Base-by-base conservation (phyloP, 2,329 filamentous ascomycete genomes). In the Cryphonectria carpinicola region DNA sequence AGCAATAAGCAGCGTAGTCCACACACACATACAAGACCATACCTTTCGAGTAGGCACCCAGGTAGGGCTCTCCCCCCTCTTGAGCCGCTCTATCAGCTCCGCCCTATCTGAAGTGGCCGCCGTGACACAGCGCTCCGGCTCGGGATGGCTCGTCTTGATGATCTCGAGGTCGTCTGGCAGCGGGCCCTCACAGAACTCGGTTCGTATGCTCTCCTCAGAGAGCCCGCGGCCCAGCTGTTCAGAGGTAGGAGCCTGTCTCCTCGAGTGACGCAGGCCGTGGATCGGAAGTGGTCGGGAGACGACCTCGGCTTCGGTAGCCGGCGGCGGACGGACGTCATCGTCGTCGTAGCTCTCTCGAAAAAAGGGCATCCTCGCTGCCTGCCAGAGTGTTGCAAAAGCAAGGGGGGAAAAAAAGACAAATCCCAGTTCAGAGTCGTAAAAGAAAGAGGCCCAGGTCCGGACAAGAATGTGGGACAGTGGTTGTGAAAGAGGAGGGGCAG, bases 51-150 rank as follows among this genome's bases (percentile, higher is more conserved):
- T 89, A 39, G 89, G 87, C 54, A 90, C 84, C 93, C 93, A 96
- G 5, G 89, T 88, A 52, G 93, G 91, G 76, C 89, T 92, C 80
- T 94, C 90, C 43, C 89, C 90, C 79, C 88, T 89, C 82, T 98
- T 98, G 74, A 98, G 86, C 74, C 91, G 88, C 80, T 94, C 89
- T 70, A 98, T 98, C 76, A 97, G 84, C 80, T 95, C 92, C 70
- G 89, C 89, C 74, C 95, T 88, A 79, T 94, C 90, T 25, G 84
- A 85, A 49, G 83, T 84, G 46, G 46, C 46, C 17, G 81, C 73
- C 10, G 67, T 66, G n/a, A 74, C 75, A 11, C 75, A 70, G 7
- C 71, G 61, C 43, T 78, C 77, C 32, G 75, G 74, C 37, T 80
- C 79, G 6, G 80, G 80, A 1, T 79, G 78, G 43, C 69, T 74